Evolutionary conservation across 2,329 filamentous ascomycete species (phyloP), one percentile per base, ranked within the genome.

Genomic region (Cadophora luteo-olivacea): DNA sequence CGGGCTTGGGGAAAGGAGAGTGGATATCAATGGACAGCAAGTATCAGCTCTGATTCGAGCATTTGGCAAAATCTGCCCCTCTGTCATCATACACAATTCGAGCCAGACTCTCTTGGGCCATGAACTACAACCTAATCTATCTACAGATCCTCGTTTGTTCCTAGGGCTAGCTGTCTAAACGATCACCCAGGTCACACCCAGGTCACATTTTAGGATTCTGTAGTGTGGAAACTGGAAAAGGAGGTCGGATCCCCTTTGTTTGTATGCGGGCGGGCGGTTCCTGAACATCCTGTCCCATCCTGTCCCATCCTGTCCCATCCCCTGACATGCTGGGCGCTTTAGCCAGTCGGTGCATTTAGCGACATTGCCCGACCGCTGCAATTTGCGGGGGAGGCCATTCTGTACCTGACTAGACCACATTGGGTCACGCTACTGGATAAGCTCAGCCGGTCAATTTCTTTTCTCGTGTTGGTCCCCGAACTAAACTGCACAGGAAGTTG

Each of bases 271-370:
- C 14, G 5, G 29, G 3, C 29, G 29, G 3, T 29, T 29, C 29
- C 29, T 29, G 29, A 29, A 29, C 29, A 29, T 29, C 29, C 29
- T 29, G 5, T 6, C 33, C 6, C 33, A 36, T 11, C 24, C 24
- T 4, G 3, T 24, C 29, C 7, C 12, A 55, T 57, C 33, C 33
- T 36, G 36, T 9, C 36, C 36, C 36, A 38, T 38, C 36, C 36
- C 36, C 36, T 58, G 29, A 38, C 25, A 24, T 36, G 32, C 55
- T n/a, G 12, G 62, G 12, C 62, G 14, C 29, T 33, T 55, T n/a
- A 54, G 32, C 61, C 61, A 55, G 49, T 55, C 61, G 61, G 49
- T 19, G 48, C 48, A 16, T 38, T 64, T 64, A 64, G 61, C 61
- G 61, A 41, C 25, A 38, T 33, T 64, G 49, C n/a, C 45, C n/a